Percentiles rank a stretch among this genome's conserved stretches.
Conservation (phyloP, 257 asterid species). For the Jaltomata sinuosa region DNA sequence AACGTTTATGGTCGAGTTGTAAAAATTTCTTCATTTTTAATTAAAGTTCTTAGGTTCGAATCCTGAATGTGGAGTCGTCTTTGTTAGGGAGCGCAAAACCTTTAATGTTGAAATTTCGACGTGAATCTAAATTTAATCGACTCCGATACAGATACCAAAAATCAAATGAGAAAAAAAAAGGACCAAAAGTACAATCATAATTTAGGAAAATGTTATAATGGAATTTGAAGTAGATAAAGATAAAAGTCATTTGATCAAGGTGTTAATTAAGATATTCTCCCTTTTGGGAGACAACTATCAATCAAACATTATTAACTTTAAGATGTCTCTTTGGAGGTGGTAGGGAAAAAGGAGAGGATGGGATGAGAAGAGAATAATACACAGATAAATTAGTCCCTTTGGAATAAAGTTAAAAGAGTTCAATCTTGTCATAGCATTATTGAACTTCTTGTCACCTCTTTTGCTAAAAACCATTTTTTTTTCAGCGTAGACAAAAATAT, state of each 20-base stretch:
- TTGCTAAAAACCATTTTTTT: neutral
- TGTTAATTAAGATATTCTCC: slow-evolving; percentile 37
- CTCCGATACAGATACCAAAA: neutral
- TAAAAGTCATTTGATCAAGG: slow-evolving; percentile 3
- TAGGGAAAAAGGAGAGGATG: neutral
- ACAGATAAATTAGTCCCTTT: neutral
- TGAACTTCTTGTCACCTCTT: neutral
- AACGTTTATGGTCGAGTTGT: neutral
- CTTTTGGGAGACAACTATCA: slow-evolving; percentile 54
- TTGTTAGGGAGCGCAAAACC: neutral
- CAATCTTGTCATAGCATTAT: neutral
- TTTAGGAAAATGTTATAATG: neutral
- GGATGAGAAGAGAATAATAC: neutral
- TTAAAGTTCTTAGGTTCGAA: neutral
- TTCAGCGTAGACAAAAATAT: neutral
- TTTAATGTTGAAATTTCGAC: neutral
- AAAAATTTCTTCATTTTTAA: neutral
- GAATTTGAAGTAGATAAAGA: neutral
- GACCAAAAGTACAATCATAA: neutral
- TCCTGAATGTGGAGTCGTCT: accelerated
- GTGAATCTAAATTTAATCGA: accelerated
- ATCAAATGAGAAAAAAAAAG: neutral
- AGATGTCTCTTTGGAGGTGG: slow-evolving; percentile 6
- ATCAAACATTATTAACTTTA: slow-evolving; percentile 2
- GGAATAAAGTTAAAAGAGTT: neutral